Evolutionary conservation across 352 stramenopile genomes (phyloP), one percentile per base, ranked within the genome.

Genomic region (Pythium aphanidermatum): DNA sequence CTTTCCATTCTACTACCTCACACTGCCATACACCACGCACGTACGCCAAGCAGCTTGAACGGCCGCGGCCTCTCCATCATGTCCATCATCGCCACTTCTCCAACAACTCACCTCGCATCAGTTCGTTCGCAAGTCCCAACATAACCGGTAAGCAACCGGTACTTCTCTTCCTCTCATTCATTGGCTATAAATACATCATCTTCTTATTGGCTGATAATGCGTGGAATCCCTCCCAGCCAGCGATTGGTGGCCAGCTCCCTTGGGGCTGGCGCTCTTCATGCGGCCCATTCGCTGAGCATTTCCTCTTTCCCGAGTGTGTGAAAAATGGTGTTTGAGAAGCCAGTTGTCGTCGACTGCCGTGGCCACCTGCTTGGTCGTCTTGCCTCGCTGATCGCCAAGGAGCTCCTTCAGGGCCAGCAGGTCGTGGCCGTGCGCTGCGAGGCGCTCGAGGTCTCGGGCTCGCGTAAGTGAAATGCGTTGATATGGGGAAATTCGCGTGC

Each of bases 281-380:
- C n/a, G 17, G 30, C 12, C 21, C 1, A 9, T n/a, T n/a, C n/a
- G n/a, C n/a, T n/a, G 34, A 25, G 36, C 73, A 88, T 86, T 90
- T 91, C 79, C 74, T 86, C 70, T 59, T 63, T 70, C 51, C 64
- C 57, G 57, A 68, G 55, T 68, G 64, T 54, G 45, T 68, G 62
- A 65, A 83, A 80, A 73, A 92, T 92, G 80, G 75, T 86, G 71
- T 97, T 97, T 75, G 86, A 98, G 65, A 97, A 96, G 69, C 86
- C 87, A 58, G 87, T 98, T 62, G 70, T 99, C 53, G 95, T 99
- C 55, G 97, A 99, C 78, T 97, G 95, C 70, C 95, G 96, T 63
- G 96, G 96, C 70, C 97, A 99, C 84, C 74, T 99, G 58, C 70
- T 99, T 37, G 97, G 97, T 73, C 96, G 97, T 65, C 83, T 99